phyloP scores from a whole-genome alignment of 495 filamentous ascomycete species.

The Penicillium soppii region DNA sequence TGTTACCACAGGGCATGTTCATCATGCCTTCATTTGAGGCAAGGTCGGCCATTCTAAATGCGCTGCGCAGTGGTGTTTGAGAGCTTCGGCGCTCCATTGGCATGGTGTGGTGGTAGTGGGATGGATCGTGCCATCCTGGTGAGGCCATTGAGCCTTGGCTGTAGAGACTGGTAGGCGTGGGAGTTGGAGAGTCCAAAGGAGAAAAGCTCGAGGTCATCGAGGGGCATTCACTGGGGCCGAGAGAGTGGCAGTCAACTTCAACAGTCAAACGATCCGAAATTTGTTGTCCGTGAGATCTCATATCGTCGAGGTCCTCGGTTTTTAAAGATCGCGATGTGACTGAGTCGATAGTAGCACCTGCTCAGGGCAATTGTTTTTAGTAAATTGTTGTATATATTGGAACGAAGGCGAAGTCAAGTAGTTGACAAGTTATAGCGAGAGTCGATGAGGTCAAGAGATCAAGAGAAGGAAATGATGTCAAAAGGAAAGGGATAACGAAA shows the following conservation, averaged over 20 bases:
- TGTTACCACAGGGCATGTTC: constrained; percentile 31
- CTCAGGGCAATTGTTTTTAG: constrained; percentile 20
- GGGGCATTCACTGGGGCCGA: constrained; percentile 47
- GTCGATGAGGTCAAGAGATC: background rate
- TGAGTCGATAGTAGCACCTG: constrained; percentile 33
- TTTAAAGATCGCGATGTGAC: constrained; percentile 25
- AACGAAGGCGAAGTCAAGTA: background rate
- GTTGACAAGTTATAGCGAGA: background rate
- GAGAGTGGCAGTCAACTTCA: constrained; percentile 43
- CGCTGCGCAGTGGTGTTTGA: constrained; percentile 37
- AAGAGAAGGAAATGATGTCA: constrained; percentile 4
- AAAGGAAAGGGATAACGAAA: background rate
- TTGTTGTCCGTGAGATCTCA: constrained; percentile 41
- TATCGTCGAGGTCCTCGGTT: constrained; percentile 33
- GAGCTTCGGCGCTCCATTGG: constrained; percentile 37
- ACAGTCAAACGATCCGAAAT: constrained; percentile 44
- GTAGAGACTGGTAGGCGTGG: constrained; percentile 45
- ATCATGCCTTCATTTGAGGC: constrained; percentile 37
- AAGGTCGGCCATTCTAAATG: constrained; percentile 39
- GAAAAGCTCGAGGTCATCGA: constrained; percentile 48
- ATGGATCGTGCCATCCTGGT: constrained; percentile 41
- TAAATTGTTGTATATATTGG: constrained; percentile 5
- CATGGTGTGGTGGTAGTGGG: constrained; percentile 29
- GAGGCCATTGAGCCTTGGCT: constrained; percentile 44
- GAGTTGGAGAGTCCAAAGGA: constrained; percentile 44